These are phyloP conservation scores for Glaciozyma martinii DNA, from an alignment of 768 basidiomycete genomes.

Conservation along the genomic window DNA sequence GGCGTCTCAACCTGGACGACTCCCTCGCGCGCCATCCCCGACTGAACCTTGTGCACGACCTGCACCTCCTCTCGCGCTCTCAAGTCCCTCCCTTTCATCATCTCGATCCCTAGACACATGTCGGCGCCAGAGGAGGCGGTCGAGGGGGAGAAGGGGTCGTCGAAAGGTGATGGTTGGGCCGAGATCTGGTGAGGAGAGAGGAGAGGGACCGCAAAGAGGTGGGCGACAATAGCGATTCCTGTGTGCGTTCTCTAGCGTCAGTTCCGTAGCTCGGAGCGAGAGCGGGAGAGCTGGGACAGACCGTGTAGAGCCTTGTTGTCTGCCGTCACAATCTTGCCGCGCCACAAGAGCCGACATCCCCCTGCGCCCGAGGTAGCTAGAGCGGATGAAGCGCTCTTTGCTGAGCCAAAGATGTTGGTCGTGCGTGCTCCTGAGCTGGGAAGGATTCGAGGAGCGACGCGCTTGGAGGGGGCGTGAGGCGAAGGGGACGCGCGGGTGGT, in stretches of 20 bases:
- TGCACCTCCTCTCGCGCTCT: not conserved
- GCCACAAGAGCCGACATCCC: not conserved
- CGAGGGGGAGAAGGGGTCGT: slow-evolving; percentile 27
- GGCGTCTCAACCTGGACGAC: slow-evolving; percentile 22
- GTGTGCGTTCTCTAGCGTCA: not conserved
- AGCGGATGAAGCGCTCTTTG: not conserved
- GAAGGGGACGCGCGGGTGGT: not conserved
- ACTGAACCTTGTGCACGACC: not conserved
- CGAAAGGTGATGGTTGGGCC: slow-evolving; percentile 17
- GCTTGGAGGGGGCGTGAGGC: not conserved
- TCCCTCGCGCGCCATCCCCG: slow-evolving; percentile 2
- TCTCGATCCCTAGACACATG: slow-evolving; percentile 29
- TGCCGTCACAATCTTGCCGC: not conserved
- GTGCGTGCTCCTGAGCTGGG: not conserved
- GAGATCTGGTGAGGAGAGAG: not conserved
- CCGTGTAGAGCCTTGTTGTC: slow-evolving; percentile 7
- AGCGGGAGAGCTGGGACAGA: not conserved
- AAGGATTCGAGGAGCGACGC: not conserved
- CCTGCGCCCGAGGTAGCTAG: not conserved
- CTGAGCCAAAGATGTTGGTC: not conserved
- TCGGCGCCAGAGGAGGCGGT: slow-evolving; percentile 22
- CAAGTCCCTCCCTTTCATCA: slow-evolving; percentile 16
- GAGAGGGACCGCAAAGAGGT: slow-evolving; percentile 10
- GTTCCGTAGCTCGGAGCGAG: not conserved
- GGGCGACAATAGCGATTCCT: slow-evolving; percentile 28